Conservation (phyloP, 257 asterid species). For the Agastache rugosa region DNA sequence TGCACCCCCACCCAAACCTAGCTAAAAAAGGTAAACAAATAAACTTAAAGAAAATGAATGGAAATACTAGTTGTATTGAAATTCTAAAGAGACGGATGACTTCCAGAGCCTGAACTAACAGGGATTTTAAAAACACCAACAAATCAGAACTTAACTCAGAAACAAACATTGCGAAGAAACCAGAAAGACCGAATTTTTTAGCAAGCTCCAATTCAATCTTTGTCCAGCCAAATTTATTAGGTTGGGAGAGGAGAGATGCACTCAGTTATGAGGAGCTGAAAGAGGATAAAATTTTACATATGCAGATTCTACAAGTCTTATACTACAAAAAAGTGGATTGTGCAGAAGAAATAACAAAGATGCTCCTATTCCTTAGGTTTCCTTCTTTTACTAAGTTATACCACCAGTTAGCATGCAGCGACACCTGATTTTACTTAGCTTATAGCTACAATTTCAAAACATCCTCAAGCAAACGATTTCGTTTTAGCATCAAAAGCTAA, state of each 20-base stretch:
- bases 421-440: neutral
- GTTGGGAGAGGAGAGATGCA: neutral
- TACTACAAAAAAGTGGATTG: neutral
- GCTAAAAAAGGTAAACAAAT: too few relatives aligned
- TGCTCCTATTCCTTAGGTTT: neutral
- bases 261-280: neutral
- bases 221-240: constrained; percentile 11
- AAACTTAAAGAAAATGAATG: neutral
- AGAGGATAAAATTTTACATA: neutral
- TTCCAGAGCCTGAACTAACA: neutral
- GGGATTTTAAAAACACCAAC: neutral
- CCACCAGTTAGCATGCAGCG: neutral
- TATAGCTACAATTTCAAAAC: neutral
- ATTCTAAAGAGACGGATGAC: neutral
- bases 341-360: neutral
- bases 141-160: constrained; percentile 7
- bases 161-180: neutral
- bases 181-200: too few relatives aligned
- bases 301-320: neutral
- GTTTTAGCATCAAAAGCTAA: neutral
- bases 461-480: neutral
- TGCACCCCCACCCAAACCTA: neutral
- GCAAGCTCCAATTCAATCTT: neutral
- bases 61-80: neutral
- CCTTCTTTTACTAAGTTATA: neutral